Evolutionary conservation across 2,329 filamentous ascomycete species (phyloP).

Genomic region (Cordyceps cicadae): DNA sequence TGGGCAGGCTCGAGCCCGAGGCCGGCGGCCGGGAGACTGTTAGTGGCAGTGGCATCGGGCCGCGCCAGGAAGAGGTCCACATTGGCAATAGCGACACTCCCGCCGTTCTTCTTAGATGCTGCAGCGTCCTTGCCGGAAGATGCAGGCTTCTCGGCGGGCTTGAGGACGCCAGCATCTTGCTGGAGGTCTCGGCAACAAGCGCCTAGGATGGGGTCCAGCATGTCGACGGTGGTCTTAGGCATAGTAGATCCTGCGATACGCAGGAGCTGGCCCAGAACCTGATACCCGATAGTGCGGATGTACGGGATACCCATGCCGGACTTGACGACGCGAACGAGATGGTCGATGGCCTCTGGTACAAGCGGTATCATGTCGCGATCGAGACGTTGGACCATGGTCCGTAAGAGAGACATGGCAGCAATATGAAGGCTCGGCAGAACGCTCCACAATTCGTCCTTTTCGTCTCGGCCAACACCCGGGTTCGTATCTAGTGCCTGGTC

Average conservation of each 20-base stretch:
- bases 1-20: slow-evolving; percentile 38
- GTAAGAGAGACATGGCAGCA: slow-evolving; percentile 56
- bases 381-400: slow-evolving; percentile 49
- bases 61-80: slow-evolving; percentile 61
- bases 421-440: slow-evolving; percentile 67
- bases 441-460: slow-evolving; percentile 70
- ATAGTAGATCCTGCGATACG: slow-evolving; percentile 56
- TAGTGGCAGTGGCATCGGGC: slow-evolving; percentile 24
- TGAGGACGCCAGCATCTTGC: slow-evolving; percentile 41
- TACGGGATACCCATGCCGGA: slow-evolving; percentile 42
- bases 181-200: slow-evolving; percentile 70
- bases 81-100: slow-evolving; percentile 38
- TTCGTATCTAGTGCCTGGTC: slow-evolving; percentile 55
- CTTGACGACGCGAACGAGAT: slow-evolving; percentile 62
- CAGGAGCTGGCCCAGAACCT: slow-evolving; percentile 49
- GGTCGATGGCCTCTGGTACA: slow-evolving; percentile 58
- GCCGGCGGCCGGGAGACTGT: slow-evolving; percentile 14
- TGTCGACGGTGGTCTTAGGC: slow-evolving; percentile 55
- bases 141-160: slow-evolving; percentile 26
- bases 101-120: slow-evolving; percentile 29
- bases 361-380: slow-evolving; percentile 50
- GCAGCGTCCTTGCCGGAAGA: slow-evolving; percentile 19
- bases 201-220: slow-evolving; percentile 54
- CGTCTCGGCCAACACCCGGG: slow-evolving; percentile 65
- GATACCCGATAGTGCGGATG: slow-evolving; percentile 55